Percentiles rank a stretch among this genome's conserved stretches.
Evolutionary conservation across 2,329 filamentous ascomycete genomes (phyloP).

Genomic region (Verticillium alfalfae): DNA sequence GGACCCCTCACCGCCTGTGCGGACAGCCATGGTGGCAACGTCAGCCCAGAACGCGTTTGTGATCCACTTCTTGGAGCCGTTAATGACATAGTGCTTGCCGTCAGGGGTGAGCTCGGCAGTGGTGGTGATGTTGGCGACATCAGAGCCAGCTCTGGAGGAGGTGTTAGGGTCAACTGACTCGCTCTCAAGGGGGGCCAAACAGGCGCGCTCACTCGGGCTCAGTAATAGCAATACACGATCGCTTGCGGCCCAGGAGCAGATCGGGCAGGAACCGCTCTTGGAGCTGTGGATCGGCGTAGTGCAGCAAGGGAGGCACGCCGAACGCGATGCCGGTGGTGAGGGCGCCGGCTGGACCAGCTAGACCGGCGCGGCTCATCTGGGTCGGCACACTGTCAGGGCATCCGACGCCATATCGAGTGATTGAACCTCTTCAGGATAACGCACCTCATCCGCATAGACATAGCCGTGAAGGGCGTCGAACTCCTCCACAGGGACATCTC

Average conservation of each 20-base stretch:
- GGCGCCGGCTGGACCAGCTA: conserved; percentile 58
- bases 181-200: no score
- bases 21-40: conserved; percentile 65
- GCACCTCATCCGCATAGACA: conserved; percentile 58
- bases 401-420: no score
- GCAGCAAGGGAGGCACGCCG: conserved; percentile 65
- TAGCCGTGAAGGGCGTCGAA: conserved; percentile 67
- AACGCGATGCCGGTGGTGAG: conserved; percentile 69
- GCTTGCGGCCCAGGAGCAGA: conserved; percentile 59
- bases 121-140: conserved; percentile 68
- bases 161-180: background rate
- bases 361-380: conserved; percentile 61
- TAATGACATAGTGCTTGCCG: conserved; percentile 64
- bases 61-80: conserved; percentile 78
- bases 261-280: conserved; percentile 65
- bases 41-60: conserved; percentile 62
- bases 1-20: conserved; percentile 56
- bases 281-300: conserved; percentile 57
- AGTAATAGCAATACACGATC: conserved; percentile 72
- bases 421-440: background rate
- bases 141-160: conserved; percentile 52
- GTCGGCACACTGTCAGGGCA: background rate
- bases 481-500: conserved; percentile 63
- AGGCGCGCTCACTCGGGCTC: conserved; percentile 49
- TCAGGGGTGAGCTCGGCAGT: conserved; percentile 57